Evolutionary conservation across 345 rosid species (phyloP), one percentile per base, ranked within the genome.

Genomic region (Eucalyptus cladocalyx): DNA sequence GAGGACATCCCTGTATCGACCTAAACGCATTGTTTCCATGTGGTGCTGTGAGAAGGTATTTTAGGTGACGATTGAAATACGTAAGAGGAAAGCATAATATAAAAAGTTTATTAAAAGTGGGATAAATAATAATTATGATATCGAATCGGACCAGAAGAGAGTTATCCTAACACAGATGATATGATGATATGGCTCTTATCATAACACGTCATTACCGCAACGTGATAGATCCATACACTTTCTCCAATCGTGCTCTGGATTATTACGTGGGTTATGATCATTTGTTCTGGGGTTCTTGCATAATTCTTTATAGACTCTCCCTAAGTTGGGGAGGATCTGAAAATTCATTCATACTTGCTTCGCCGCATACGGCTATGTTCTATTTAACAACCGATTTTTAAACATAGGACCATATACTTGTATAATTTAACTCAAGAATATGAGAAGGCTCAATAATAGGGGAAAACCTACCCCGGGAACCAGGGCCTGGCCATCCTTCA

Each of bases 201-300:
- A 65, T 65, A 15, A 7, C 76, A 65, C 21, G 2, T 16, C 40
- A n/a, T n/a, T 65, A n/a, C 21, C 3, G 0, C 3, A 1, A n/a
- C 3, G 9, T 32, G 11, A 16, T 15, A 8, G 2, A 65, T 16
- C 6, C 1, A 65, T 4, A 4, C 4, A n/a, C 2, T n/a, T 65
- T n/a, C 5, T 8, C 4, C 18, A 62, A 7, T 65, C 3, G 0
- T 65, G 40, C 11, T 16, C 2, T 6, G 11, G 17, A 65, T n/a
- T 14, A 65, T 65, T 16, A 65, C 3, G 5, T 65, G 19, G 37
- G 11, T 65, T 1, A 18, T n/a, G 21, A 16, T 2, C 1, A 65
- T 65, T n/a, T 7, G 6, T n/a, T 65, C 1, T 2, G 2, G 18
- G 4, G 21, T 2, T 65, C 11, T 65, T n/a, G 40, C 37, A 16